Base-by-base conservation (phyloP, 2,329 filamentous ascomycete genomes). In the Grosmannia clavigera region DNA sequence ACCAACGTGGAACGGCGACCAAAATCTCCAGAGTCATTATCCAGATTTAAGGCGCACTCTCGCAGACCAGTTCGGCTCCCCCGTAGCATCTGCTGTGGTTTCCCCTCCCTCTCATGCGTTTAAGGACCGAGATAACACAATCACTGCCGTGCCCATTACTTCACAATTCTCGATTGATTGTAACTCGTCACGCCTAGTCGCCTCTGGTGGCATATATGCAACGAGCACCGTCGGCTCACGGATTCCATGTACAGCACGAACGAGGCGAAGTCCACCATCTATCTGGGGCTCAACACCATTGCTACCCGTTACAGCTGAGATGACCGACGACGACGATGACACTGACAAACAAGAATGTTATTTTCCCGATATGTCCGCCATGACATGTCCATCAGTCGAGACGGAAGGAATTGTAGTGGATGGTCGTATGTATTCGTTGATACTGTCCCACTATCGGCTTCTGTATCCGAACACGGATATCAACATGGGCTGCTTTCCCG, bases 141-240 rank as follows among this genome's bases (percentile, higher is more conserved):
- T n/a, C n/a, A n/a, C n/a, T n/a, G n/a, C 57, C 7, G 50, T 54
- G 4, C 60, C 60, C 10, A 61, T 54, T 0, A 55, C 60, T 1
- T 59, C 58, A 1, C 48, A 31, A 1, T 29, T 53, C 52, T 58
- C 58, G 1, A 12, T 43, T 6, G 59, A 48, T 11, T 43, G n/a
- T 22, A 46, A 11, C 55, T 55, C 33, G n/a, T 38, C n/a, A 29
- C 55, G 35, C 29, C 48, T 40, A 16, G 22, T 57, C 14, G 57
- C 57, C 38, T 25, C 27, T 35, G 59, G 62, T 12, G 60, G 60
- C 38, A 40, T 58, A 9, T 63, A 63, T 27, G 62, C 60, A 6
- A 63, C 62, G 4, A 63, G 62, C 60, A 60, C 60, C 5, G 53
- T 58, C 48, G 62, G 62, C 7, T 48, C 60, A 0, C 55, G 62